Evolutionary conservation across 2,329 filamentous ascomycete species (phyloP).

Genomic region (Ophiostoma sp.): DNA sequence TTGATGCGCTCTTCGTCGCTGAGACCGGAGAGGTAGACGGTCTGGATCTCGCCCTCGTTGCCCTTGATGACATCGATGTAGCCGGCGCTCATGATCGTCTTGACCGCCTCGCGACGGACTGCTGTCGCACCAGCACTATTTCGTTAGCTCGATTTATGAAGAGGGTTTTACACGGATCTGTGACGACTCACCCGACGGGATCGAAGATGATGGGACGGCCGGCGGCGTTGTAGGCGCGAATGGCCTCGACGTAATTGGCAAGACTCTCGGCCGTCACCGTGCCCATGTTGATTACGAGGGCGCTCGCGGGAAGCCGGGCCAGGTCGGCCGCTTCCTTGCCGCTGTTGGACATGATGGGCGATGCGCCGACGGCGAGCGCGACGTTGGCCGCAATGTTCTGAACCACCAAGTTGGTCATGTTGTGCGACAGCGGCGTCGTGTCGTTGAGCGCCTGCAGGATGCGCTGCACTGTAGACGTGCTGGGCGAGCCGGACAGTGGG

Average conservation of each 20-base stretch:
- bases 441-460: slow-evolving; percentile 58
- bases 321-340: slow-evolving; percentile 77
- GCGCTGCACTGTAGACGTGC: slow-evolving; percentile 28
- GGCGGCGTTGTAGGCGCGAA: slow-evolving; percentile 73
- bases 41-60: slow-evolving; percentile 81
- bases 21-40: slow-evolving; percentile 55
- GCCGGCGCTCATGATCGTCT: slow-evolving; percentile 63
- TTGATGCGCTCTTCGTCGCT: slow-evolving; percentile 17
- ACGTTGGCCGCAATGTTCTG: slow-evolving; percentile 94
- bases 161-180: not conserved
- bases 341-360: slow-evolving; percentile 91
- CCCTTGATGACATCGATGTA: slow-evolving; percentile 89
- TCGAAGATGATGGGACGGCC: slow-evolving; percentile 77
- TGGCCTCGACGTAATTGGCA: slow-evolving; percentile 64
- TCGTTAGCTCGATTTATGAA: not conserved
- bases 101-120: slow-evolving; percentile 65
- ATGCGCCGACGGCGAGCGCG: slow-evolving; percentile 75
- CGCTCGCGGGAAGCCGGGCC: slow-evolving; percentile 62
- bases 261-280: slow-evolving; percentile 74
- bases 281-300: slow-evolving; percentile 91
- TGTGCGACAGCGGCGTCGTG: slow-evolving; percentile 73
- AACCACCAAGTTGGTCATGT: slow-evolving; percentile 96
- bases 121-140: slow-evolving; percentile 68
- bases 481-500: slow-evolving; percentile 16
- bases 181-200: slow-evolving; percentile 66